Base-by-base conservation (phyloP, 192 early-diverging fungal genomes). In the Cladochytrium replicatum region DNA sequence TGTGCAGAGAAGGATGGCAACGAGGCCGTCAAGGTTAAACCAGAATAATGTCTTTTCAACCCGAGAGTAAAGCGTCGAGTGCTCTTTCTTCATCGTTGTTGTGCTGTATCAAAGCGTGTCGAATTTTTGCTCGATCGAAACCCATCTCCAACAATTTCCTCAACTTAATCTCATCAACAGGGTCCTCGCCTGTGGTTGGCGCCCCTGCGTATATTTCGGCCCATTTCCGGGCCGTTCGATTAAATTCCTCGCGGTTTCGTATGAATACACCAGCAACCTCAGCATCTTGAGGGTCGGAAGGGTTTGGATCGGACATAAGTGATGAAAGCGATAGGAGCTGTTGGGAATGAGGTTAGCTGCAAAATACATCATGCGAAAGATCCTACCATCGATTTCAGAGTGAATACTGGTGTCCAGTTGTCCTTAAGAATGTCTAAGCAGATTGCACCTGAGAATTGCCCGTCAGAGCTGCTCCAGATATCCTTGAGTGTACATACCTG, bases 371-470 rank as follows among this genome's bases (percentile, higher is more conserved):
- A n/a, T n/a, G n/a, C n/a, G n/a, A n/a, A n/a, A n/a, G n/a, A n/a
- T n/a, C n/a, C n/a, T 46, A 65, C 57, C 15, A 61, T 64, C 34
- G 75, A 72, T 41, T 77, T 77, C 28, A 77, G 44, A 1, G 75
- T 77, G 27, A 74, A 48, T 2, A 76, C 72, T 15, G 75, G 75
- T 28, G 65, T 68, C 73, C 73, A 75, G 39, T 55, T 57, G 41
- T 75, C 69, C 43, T 75, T 75, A 15, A 75, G 47, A 27, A 75
- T 75, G 47, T 75, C 73, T 48, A 75, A 50, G 37, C 72, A 71
- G 30, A 71, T 71, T 2, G 67, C 70, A 52, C 8, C 13, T 21
- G 5, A 44, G n/a, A n/a, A 46, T 46, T 6, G 25, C 47, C 13
- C 9, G 21, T n/a, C 9, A 48, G 22, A 11, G 44, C 47, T n/a